Percentiles rank a stretch among this genome's conserved stretches.
Evolutionary conservation across 208 protist genomes (phyloP).

Genomic region (Leishmania gerbilli): DNA sequence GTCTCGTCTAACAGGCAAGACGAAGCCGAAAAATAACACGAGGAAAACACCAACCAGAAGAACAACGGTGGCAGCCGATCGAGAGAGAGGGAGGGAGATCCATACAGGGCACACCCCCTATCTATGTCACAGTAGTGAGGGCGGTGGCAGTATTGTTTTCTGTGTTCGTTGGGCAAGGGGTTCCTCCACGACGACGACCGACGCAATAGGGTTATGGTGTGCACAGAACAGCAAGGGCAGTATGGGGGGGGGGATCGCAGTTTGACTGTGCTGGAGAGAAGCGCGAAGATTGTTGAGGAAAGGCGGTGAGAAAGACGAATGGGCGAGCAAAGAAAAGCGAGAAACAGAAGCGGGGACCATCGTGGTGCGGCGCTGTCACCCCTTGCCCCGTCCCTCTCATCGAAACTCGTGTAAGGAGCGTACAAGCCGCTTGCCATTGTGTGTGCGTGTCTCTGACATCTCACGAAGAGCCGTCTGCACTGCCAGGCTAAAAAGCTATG

Average conservation of each 20-base stretch:
- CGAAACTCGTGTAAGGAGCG: background rate
- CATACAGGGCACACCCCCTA: background rate
- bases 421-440: background rate
- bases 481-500: background rate
- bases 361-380: background rate
- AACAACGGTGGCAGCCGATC: background rate
- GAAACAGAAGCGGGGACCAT: background rate
- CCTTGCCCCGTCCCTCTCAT: background rate
- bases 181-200: background rate
- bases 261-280: background rate
- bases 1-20: too few relatives aligned
- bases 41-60: too few relatives aligned
- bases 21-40: too few relatives aligned
- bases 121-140: background rate
- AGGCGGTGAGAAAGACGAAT: background rate
- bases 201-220: background rate
- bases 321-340: background rate
- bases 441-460: background rate
- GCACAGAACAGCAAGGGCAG: background rate
- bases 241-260: background rate
- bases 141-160: background rate
- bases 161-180: background rate
- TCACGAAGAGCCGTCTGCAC: background rate
- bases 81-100: background rate
- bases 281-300: background rate